phyloP scores from a whole-genome alignment of 129 eudicot genomes.

The Chrysanthemum seticuspe region DNA sequence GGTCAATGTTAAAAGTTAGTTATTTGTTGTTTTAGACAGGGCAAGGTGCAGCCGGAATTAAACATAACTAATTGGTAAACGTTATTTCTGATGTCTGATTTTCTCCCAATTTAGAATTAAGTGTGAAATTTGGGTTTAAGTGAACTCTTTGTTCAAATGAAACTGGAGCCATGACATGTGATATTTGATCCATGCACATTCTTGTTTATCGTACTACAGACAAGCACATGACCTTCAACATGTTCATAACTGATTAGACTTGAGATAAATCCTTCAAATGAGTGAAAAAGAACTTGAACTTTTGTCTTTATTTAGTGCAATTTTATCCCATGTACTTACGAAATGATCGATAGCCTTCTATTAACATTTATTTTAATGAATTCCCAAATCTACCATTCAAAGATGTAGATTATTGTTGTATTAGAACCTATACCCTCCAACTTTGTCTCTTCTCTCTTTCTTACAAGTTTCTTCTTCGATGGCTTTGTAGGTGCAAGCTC shows the following conservation, averaged over 20 bases:
- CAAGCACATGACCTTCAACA: conserved; percentile 14
- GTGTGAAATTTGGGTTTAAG: background rate
- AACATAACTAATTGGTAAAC: conserved; percentile 9
- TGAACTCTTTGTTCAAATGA: conserved; percentile 3
- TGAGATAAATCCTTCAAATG: background rate
- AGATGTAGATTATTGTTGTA: no score
- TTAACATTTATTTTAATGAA: no score
- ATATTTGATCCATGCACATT: conserved; percentile 26
- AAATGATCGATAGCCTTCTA: no score
- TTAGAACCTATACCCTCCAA: background rate
- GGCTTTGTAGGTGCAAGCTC: conserved; percentile 76
- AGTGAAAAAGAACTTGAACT: no score
- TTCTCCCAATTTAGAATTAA: conserved; percentile 13
- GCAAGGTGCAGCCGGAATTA: background rate
- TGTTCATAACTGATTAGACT: conserved; percentile 11
- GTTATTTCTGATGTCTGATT: conserved; percentile 2
- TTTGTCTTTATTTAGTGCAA: no score
- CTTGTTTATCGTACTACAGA: conserved; percentile 12
- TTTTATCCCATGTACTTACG: no score
- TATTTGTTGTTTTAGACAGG: background rate
- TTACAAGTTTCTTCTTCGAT: background rate
- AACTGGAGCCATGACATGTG: conserved; percentile 20
- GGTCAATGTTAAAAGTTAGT: background rate
- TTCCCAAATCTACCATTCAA: no score
- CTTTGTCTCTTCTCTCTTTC: background rate